A percentile compares a stretch with the other conserved stretches of the same genome.
These are phyloP conservation scores for Sarocladiaceae sp. DNA, from an alignment of 2,329 filamentous ascomycete species.

Conservation along the genomic window DNA sequence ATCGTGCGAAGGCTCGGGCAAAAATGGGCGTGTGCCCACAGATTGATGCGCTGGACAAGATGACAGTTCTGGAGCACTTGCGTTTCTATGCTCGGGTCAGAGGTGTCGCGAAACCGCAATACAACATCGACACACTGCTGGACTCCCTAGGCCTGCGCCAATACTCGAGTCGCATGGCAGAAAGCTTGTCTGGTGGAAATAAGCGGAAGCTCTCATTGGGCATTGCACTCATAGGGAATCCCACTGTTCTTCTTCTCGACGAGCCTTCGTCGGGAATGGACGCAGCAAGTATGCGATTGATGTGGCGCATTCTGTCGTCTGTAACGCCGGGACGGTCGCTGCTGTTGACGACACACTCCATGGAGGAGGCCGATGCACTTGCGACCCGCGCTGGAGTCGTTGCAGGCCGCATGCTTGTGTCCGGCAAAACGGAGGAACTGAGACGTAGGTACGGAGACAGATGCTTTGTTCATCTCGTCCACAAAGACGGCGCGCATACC, in stretches of 20 bases:
- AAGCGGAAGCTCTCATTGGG: slow-evolving; percentile 80
- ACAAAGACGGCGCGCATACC: background rate
- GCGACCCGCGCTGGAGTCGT: background rate
- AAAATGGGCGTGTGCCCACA: slow-evolving; percentile 63
- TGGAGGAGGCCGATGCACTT: slow-evolving; percentile 9
- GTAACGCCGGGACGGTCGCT: slow-evolving; percentile 71
- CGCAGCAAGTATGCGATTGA: slow-evolving; percentile 77
- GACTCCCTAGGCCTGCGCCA: slow-evolving; percentile 65
- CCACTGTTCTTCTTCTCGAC: slow-evolving; percentile 75
- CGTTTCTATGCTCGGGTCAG: slow-evolving; percentile 77
- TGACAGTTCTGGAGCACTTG: slow-evolving; percentile 79
- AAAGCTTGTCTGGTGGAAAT: slow-evolving; percentile 77
- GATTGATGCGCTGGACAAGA: slow-evolving; percentile 76
- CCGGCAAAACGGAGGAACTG: background rate
- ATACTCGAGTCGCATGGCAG: slow-evolving; percentile 67
- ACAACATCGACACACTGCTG: slow-evolving; percentile 70
- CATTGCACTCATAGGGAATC: slow-evolving; percentile 84
- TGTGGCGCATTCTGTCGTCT: slow-evolving; percentile 75
- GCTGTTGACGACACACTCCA: slow-evolving; percentile 54
- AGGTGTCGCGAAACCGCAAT: slow-evolving; percentile 64
- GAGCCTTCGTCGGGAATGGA: slow-evolving; percentile 83
- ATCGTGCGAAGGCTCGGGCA: slow-evolving; percentile 25
- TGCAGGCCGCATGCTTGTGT: background rate
- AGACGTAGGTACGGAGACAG: background rate
- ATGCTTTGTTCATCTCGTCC: background rate